These are phyloP conservation scores for Tolypocladium paradoxum DNA, from an alignment of 2,329 filamentous ascomycete genomes.

Conservation along the genomic window DNA sequence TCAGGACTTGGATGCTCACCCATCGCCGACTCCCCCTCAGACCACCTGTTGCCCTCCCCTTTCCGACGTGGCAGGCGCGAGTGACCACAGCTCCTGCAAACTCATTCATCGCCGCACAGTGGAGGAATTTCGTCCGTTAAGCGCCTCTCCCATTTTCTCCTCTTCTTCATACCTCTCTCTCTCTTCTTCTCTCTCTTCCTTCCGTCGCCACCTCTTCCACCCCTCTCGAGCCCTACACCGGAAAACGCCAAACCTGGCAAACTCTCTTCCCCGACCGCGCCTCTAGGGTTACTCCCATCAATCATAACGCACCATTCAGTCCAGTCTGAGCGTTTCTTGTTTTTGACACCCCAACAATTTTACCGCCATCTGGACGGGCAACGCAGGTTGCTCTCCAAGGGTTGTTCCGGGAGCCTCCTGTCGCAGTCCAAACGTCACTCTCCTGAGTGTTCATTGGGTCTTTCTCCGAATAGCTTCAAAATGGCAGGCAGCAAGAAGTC, in stretches of 20 bases:
- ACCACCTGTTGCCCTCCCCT: neutral
- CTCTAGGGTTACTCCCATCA: neutral
- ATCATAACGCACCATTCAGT: too few relatives aligned
- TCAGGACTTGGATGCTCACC: neutral
- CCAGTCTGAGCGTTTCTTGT: too few relatives aligned
- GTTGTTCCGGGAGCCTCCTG: too few relatives aligned
- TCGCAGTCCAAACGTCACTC: too few relatives aligned
- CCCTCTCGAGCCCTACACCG: neutral
- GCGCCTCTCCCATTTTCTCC: neutral
- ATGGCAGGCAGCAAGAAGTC: neutral
- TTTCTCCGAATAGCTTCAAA: neutral
- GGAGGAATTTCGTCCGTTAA: neutral
- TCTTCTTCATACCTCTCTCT: neutral
- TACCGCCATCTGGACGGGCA: too few relatives aligned
- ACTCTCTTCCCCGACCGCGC: neutral
- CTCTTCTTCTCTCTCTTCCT: neutral
- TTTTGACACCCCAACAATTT: too few relatives aligned
- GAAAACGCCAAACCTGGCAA: neutral
- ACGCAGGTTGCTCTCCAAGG: too few relatives aligned
- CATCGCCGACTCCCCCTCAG: neutral
- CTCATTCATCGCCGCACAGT: neutral
- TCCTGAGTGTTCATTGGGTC: too few relatives aligned
- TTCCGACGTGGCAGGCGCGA: neutral
- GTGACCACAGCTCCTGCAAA: neutral
- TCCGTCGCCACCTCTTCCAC: neutral